Percentiles rank a stretch among this genome's conserved stretches.
These are phyloP conservation scores for Hypoxylon lienhwacheense DNA, from an alignment of 495 filamentous ascomycete genomes.

Conservation along the genomic window DNA sequence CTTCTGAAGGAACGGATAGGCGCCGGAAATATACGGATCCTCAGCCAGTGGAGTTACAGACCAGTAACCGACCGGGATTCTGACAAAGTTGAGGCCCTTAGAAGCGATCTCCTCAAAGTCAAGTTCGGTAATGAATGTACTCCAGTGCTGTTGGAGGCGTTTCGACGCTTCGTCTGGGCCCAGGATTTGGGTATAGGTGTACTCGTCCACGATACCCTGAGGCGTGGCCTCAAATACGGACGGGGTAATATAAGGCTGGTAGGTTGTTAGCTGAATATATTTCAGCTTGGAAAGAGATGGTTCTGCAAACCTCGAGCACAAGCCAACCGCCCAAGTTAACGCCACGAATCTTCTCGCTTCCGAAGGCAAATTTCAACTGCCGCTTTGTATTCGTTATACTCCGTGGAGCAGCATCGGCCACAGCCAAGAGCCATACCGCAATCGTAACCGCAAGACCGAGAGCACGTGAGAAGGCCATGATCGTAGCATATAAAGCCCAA, in stretches of 20 bases:
- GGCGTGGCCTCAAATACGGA: slow-evolving; percentile 59
- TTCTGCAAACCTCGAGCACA: slow-evolving; percentile 2
- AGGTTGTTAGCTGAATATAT: neutral
- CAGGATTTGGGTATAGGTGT: slow-evolving; percentile 55
- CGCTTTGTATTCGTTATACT: neutral
- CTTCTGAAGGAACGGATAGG: slow-evolving; percentile 64
- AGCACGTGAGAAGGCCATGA: neutral
- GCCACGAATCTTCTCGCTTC: slow-evolving; percentile 6
- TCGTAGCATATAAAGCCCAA: neutral
- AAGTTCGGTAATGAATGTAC: slow-evolving; percentile 63
- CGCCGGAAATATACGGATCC: slow-evolving; percentile 75
- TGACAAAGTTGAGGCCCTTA: slow-evolving; percentile 71
- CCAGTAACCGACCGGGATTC: slow-evolving; percentile 84
- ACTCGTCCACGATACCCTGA: slow-evolving; percentile 63
- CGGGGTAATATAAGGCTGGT: slow-evolving; percentile 64
- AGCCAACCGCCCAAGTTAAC: slow-evolving; percentile 13
- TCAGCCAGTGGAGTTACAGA: slow-evolving; percentile 59
- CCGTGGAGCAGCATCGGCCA: neutral
- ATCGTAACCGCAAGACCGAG: neutral
- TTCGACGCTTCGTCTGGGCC: slow-evolving; percentile 53
- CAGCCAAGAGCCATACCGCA: neutral
- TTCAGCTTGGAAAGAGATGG: neutral
- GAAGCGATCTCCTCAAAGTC: slow-evolving; percentile 69
- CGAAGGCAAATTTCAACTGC: slow-evolving; percentile 1
- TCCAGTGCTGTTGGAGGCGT: slow-evolving; percentile 60